Evolutionary conservation across 2,329 filamentous ascomycete species (phyloP).

Genomic region (Beauveria scarabaeidicola): DNA sequence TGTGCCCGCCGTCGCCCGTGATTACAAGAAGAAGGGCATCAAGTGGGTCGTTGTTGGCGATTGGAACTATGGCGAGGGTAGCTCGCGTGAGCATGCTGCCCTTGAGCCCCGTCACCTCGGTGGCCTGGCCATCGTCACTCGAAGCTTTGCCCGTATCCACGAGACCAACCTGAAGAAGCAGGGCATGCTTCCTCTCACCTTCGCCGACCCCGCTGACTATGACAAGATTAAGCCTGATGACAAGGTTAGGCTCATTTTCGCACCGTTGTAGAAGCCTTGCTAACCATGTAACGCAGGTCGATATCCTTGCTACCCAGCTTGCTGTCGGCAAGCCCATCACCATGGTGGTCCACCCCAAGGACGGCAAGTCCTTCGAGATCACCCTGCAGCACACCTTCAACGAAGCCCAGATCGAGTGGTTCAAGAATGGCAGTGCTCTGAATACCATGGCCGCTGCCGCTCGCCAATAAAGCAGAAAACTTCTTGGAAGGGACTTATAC

Average conservation of each 20-base stretch:
- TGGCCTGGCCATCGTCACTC: conserved; percentile 91
- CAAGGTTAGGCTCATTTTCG: conserved; percentile 44
- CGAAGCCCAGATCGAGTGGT: conserved; percentile 96
- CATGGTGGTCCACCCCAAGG: conserved; percentile 83
- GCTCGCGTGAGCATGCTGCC: conserved; percentile 95
- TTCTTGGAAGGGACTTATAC: conserved; percentile 1
- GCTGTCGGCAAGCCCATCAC: conserved; percentile 89
- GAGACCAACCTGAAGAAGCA: conserved; percentile 99
- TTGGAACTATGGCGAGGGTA: conserved; percentile 99
- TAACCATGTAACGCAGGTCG: conserved; percentile 42
- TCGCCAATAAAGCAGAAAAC: conserved; percentile 22
- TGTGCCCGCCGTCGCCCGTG: conserved; percentile 87
- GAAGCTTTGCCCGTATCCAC: conserved; percentile 97
- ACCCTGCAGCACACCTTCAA: conserved; percentile 95
- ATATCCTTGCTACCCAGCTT: conserved; percentile 81
- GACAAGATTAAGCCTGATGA: conserved; percentile 93
- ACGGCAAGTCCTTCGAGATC: conserved; percentile 72
- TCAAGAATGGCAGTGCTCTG: conserved; percentile 92
- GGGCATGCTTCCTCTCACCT: conserved; percentile 98
- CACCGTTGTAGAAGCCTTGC: conserved; percentile 14
- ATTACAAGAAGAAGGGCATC: conserved; percentile 96
- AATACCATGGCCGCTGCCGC: conserved; percentile 90
- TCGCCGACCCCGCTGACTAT: conserved; percentile 90
- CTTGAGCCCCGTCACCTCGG: conserved; percentile 96
- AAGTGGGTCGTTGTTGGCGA: conserved; percentile 97